A percentile compares a stretch with the other conserved stretches of the same genome.
Evolutionary conservation across 306 rosid genomes (phyloP).

Genomic region (Trifolium fragiferum): DNA sequence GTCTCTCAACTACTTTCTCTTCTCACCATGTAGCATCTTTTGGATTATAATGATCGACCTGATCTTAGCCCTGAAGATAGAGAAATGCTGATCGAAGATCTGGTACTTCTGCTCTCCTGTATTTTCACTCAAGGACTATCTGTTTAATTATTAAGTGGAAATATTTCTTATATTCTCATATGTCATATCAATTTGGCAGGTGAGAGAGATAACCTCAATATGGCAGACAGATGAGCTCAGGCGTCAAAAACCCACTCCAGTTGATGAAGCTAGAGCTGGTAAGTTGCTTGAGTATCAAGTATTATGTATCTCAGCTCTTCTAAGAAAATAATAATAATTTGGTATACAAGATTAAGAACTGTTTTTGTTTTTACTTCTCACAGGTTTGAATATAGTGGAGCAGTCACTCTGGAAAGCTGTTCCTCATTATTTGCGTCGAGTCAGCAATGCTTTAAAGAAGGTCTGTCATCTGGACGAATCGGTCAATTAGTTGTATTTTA

Average conservation of each 20-base stretch:
- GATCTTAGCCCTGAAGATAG: constrained; percentile 83
- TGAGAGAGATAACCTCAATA: constrained; percentile 93
- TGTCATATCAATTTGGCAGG: constrained; percentile 56
- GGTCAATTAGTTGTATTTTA: constrained; percentile 37
- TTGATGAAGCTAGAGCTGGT: constrained; percentile 98
- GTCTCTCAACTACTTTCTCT: constrained; percentile 39
- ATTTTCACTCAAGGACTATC: constrained; percentile 41
- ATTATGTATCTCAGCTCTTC: constrained; percentile 37
- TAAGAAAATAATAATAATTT: constrained; percentile 21
- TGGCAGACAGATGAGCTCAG: constrained; percentile 99
- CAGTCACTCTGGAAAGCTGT: constrained; percentile 97
- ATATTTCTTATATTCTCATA: constrained; percentile 31
- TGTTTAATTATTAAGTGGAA: constrained; percentile 28
- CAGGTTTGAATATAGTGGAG: constrained; percentile 95
- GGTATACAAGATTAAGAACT: background rate
- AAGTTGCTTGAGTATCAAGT: constrained; percentile 35
- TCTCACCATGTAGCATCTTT: constrained; percentile 67
- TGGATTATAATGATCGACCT: constrained; percentile 84
- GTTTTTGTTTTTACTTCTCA: constrained; percentile 30
- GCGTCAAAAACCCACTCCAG: constrained; percentile 92
- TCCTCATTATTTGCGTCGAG: constrained; percentile 93
- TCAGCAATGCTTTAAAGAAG: constrained; percentile 95
- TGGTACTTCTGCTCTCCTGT: constrained; percentile 61
- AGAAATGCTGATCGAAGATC: constrained; percentile 89
- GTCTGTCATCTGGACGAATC: constrained; percentile 47